Base-by-base conservation (phyloP, 2,329 filamentous ascomycete species). In the Cladosporium halotolerans region DNA sequence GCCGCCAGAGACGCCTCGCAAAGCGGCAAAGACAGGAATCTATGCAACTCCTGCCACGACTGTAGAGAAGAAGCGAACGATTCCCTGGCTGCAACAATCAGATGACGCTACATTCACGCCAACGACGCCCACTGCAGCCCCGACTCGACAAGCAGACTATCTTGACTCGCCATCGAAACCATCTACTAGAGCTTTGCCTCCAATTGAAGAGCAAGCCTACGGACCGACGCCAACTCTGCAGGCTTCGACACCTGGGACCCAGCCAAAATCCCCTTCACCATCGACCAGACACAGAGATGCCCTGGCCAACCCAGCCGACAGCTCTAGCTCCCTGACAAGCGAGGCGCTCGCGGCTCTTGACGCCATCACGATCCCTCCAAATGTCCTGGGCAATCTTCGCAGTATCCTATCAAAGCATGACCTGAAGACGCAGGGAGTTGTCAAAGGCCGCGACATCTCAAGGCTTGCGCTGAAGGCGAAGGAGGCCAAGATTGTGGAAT, bases 371-470 rank as follows among this genome's bases (percentile, higher is more conserved):
- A 42, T 68, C 1, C 61, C 63, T 3, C 53, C 58, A 4, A 58
- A 62, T 4, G 57, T 57, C 11, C 54, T 73, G 4, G 54, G 59
- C 2, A 68, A 64, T 18, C 66, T 85, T 2, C 66, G 68, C 0
- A 55, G 59, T 19, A 60, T 80, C 7, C 71, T 88, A 32, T 73
- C 76, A 34, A 78, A 71, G 42, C 76, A 87, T 58, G 78, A 80
- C 13, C 69, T 83, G 48, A 77, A 76, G 48, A 75, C 77, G 0
- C 80, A 79, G 61, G 87, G 86, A 0, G 74, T 87, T 16, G 74
- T 76, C 38, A 78, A 78, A 57, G 85, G 85, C 0, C 74, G 86
- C 2, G 86, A 92, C 55, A 79, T 85, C 6, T 77, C 80, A 3
- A 72, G 87, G n/a, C 67, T 79, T 8, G 79, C 78, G 3, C 63